Conservation (phyloP, 2,329 filamentous ascomycete genomes). For the Hymenoscyphus occultus region DNA sequence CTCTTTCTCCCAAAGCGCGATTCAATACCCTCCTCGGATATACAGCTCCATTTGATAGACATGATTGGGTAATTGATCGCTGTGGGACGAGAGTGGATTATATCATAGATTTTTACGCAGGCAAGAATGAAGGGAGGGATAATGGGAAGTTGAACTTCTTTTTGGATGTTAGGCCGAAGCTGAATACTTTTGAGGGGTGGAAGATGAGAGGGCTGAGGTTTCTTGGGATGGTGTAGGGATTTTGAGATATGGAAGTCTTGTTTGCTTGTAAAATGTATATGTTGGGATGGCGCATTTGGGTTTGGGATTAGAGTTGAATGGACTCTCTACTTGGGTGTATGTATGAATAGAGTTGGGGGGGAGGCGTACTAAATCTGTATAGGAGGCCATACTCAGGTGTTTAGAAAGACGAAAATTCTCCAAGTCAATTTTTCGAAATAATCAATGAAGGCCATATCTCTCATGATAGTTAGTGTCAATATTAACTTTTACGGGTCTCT, state of each 20-base stretch:
- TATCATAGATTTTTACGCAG: conserved; percentile 96
- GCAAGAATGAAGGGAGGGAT: conserved; percentile 44
- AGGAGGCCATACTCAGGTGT: not conserved
- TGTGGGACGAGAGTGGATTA: conserved; percentile 87
- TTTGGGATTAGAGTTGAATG: not conserved
- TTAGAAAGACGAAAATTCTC: not conserved
- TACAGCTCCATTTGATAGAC: conserved; percentile 85
- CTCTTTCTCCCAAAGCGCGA: conserved; percentile 77
- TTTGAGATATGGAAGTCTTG: conserved; percentile 2
- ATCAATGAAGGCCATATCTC: not conserved
- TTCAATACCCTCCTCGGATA: conserved; percentile 86
- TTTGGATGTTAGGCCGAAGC: conserved; percentile 64
- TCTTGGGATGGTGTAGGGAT: conserved; percentile 46
- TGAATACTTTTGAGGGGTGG: conserved; percentile 65
- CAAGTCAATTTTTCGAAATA: not conserved
- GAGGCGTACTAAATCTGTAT: conserved; percentile 9
- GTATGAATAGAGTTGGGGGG: conserved; percentile 3
- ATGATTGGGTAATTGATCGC: conserved; percentile 95
- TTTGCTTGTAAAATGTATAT: conserved; percentile 1
- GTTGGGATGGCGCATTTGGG: not conserved
- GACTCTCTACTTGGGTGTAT: conserved; percentile 5
- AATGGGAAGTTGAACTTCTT: conserved; percentile 58
- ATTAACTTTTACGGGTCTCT: too few species aligned
- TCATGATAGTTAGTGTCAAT: too few species aligned
- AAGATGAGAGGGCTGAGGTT: conserved; percentile 60